These are phyloP conservation scores for Yamadazyma membranifaciens DNA, from an alignment of 1,139 yeast species.

Conservation along the genomic window DNA sequence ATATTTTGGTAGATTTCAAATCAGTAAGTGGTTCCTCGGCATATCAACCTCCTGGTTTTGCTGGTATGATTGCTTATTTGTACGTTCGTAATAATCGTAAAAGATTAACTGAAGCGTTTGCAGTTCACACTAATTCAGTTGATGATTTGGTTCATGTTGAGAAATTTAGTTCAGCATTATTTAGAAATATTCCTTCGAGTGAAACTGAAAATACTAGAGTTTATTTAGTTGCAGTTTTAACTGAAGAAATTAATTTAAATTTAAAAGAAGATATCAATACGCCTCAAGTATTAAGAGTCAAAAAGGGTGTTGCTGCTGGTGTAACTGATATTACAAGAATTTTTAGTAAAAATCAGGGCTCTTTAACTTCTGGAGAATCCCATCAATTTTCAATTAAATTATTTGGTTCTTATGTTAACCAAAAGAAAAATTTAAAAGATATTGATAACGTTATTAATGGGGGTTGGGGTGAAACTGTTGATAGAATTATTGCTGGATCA, in stretches of 20 bases:
- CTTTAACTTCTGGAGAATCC: conserved; percentile 58
- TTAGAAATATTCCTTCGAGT: conserved; percentile 73
- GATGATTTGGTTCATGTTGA: conserved; percentile 62
- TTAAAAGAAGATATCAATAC: conserved; percentile 21
- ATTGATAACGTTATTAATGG: conserved; percentile 41
- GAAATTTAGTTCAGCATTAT: conserved; percentile 73
- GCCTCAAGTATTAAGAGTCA: conserved; percentile 44
- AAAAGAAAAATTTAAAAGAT: conserved; percentile 25
- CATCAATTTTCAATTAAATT: conserved; percentile 72
- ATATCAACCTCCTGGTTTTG: conserved; percentile 65
- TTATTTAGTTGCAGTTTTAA: conserved; percentile 65
- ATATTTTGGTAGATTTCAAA: conserved; percentile 76
- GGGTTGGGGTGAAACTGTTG: conserved; percentile 90
- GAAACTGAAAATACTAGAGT: conserved; percentile 63
- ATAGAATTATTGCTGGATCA: conserved; percentile 75
- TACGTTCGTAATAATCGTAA: conserved; percentile 65
- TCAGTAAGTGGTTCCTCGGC: conserved; percentile 64
- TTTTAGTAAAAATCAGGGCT: conserved; percentile 64
- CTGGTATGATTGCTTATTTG: conserved; percentile 71
- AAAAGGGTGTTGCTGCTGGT: conserved; percentile 87
- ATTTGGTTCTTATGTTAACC: conserved; percentile 63
- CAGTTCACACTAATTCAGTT: conserved; percentile 61
- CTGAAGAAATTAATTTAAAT: conserved; percentile 53
- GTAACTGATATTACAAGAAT: conserved; percentile 82
- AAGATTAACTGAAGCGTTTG: conserved; percentile 78